Evolutionary conservation across 345 rosid genomes (phyloP), one percentile per base, ranked within the genome.

Genomic region (Heritiera fomes): DNA sequence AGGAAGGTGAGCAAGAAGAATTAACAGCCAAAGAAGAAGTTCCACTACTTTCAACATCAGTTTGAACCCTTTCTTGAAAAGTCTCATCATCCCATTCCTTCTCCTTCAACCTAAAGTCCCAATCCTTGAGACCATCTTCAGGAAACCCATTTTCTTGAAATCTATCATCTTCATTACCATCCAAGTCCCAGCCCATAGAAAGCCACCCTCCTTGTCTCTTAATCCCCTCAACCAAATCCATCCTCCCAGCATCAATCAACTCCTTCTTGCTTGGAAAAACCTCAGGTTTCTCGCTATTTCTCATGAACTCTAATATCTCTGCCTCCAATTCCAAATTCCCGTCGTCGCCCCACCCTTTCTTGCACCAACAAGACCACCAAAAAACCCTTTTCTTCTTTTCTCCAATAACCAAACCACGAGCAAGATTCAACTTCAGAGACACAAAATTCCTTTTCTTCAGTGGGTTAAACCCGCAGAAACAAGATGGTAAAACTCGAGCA

Each of bases 281-380:
- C 46, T 84, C 83, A 12, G 95, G 94, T 8, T 84, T 87, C 83
- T 82, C 92, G 0, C 97, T 93, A 68, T 38, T 75, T 78, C 78
- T 80, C 98, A 93, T 91, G 58, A 91, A 95, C 88, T 93, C 94
- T 92, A 93, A 84, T 83, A 95, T 87, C 88, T 92, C 92, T 32
- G 84, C 86, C 66, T 95, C 98, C 85, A 93, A 82, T 47, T 82
- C 91, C 74, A 80, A 83, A 77, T 83, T 83, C 76, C 79, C 88
- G 4, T 88, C 90, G 59, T 85, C 68, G 58, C 84, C 87, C 89
- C 87, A 77, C 76, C 66, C 83, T 43, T 70, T 82, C 53, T 75
- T 82, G 75, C 87, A 90, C 81, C 87, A 84, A 52, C 84, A 82
- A 69, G 83, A 78, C 68, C 75, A 46, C 75, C 76, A 78, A 77